Evolutionary conservation across 1,284 basidiomycete genomes (phyloP), one percentile per base, ranked within the genome.

Genomic region (Irpex sp.): DNA sequence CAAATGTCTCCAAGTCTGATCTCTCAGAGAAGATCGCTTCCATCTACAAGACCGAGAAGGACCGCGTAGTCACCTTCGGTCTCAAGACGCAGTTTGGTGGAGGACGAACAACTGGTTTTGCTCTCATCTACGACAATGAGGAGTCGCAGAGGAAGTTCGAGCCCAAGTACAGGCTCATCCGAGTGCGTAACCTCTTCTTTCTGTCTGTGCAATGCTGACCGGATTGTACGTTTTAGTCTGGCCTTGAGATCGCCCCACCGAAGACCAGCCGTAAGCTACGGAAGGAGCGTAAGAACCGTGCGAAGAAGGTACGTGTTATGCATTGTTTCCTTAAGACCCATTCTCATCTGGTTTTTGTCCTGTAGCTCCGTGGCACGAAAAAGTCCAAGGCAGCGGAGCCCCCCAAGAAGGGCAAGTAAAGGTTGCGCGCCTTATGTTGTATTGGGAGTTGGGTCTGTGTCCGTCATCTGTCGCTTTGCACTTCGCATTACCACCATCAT

Each of bases 271-370:
- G 97, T 75, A 99, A 99, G 81, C 89, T 99, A 79, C 91, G 97
- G 80, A 98, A 99, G 86, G 97, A 99, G 86, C 89, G 97, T 74
- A 99, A 99, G 89, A 99, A 99, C 84, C 90, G 97, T 78, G 86
- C 92, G 68, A 98, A 98, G 91, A 97, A 97, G 90, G 95, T 93
- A 63, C 17, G 79, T 31, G 9, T 62, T 47, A 19, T 43, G 57
- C 63, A 17, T 46, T 58, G 15, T 58, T 35, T 15, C 35, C 15
- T 39, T 13, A n/a, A 13, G 57, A n/a, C n/a, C 31, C 26, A 11
- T n/a, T 36, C 15, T 55, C 56, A 4, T 61, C 43, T 31, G 15
- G 39, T 31, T 4, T 9, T 46, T 11, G 46, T 54, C 57, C 53
- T 66, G 19, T 67, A 95, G 93, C 77, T 94, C 79, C 93, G 93